Base-by-base conservation (phyloP, 2,329 filamentous ascomycete genomes). In the Pestalotiopsis sp. region DNA sequence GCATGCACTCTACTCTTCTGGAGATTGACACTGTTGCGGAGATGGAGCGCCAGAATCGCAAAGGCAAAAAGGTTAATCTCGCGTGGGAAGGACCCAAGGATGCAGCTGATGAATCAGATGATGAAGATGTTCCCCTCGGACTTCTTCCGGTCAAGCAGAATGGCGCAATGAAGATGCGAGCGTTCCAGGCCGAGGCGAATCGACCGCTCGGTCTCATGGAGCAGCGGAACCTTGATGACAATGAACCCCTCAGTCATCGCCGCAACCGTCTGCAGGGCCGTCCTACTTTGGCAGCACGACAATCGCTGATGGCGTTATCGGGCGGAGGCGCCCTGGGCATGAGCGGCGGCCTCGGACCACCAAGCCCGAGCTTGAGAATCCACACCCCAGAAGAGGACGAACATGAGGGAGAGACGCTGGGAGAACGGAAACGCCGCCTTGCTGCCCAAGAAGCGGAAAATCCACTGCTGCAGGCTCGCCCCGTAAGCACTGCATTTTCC, bases 1-100 rank as follows among this genome's bases (percentile, higher is more conserved):
- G 94, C n/a, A 91, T 97, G 86, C 93, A 96, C 72, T 93, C 93
- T 14, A 99, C 96, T 0, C 85, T 99, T 3, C 85, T 99, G 1
- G 90, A 99, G 77, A 87, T 98, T 73, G 95, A 99, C 76, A 92
- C 94, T 0, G 93, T 98, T 36, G 93, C 93, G 25, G 93, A 98
- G 79, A 87, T 94, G 27, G 93, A 97, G 78, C 91, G 91, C 73
- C 90, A 91, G 72, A 87, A 92, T 36, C 89, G 95, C 49, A 88
- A 91, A 74, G 87, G 88, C 68, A 93, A 92, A 76, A 92, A 91
- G 68, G 90, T 97, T 41, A 93, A 93, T 69, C 85, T 99, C 41
- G 96, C 95, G 1, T 99, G 96, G 96, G 95, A 98, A 79, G 84
- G 74, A 23, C 75, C 76, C 11, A 72, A 68, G 65, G 20, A 68